These are phyloP conservation scores for Alternaria infectoria DNA, from an alignment of 2,329 filamentous ascomycete species.

Conservation along the genomic window DNA sequence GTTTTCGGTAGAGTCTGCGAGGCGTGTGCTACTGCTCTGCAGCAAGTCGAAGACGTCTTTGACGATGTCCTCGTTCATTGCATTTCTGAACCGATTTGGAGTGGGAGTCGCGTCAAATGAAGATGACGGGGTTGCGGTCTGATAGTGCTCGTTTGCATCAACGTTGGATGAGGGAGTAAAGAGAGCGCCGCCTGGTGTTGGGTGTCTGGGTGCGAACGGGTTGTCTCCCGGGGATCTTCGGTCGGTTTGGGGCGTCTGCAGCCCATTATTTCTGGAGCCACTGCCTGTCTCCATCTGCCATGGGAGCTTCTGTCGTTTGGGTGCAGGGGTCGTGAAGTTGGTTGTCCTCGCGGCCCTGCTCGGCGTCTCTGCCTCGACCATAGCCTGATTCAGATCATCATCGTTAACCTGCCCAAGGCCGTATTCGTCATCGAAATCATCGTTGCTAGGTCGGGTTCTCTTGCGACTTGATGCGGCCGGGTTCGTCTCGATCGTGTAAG, in stretches of 20 bases:
- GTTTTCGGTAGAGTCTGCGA: slow-evolving; percentile 12
- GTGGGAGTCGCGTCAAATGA: slow-evolving; percentile 42
- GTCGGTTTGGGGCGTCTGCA: slow-evolving; percentile 40
- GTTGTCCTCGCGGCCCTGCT: slow-evolving; percentile 49
- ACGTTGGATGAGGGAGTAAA: slow-evolving; percentile 29
- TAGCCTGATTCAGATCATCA: slow-evolving; percentile 37
- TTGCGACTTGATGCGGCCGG: slow-evolving; percentile 32
- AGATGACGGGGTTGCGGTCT: slow-evolving; percentile 24
- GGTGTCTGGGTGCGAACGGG: slow-evolving; percentile 18
- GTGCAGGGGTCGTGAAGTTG: slow-evolving; percentile 45
- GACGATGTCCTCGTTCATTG: slow-evolving; percentile 23
- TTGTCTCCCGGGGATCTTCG: slow-evolving; percentile 8
- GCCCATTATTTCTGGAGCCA: slow-evolving; percentile 13
- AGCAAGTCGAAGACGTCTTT: slow-evolving; percentile 60
- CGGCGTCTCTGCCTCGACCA: slow-evolving; percentile 46
- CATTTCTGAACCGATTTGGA: slow-evolving; percentile 38
- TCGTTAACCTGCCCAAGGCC: slow-evolving; percentile 38
- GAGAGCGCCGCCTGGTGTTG: slow-evolving; percentile 8
- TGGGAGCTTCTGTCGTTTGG: slow-evolving; percentile 43
- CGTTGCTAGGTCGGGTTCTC: slow-evolving; percentile 31
- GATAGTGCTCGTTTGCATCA: slow-evolving; percentile 7
- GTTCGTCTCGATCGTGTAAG: slow-evolving; percentile 19
- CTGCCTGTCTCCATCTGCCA: slow-evolving; percentile 43
- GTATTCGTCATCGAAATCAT: slow-evolving; percentile 45
- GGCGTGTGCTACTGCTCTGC: slow-evolving; percentile 50